These are phyloP conservation scores for Dothiorella sarmentorum DNA, from an alignment of 2,329 filamentous ascomycete genomes.

Conservation along the genomic window DNA sequence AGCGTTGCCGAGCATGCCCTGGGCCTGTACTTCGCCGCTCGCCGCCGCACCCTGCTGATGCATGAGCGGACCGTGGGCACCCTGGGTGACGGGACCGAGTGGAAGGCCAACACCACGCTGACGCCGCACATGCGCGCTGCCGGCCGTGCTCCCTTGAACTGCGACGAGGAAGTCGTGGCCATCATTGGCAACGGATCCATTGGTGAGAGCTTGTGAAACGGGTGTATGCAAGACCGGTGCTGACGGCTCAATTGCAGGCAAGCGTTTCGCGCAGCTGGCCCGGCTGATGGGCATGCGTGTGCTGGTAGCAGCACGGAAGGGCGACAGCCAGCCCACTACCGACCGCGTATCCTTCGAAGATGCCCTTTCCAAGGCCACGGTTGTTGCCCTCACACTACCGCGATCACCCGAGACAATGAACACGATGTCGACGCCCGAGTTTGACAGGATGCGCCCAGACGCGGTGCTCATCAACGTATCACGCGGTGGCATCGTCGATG, in stretches of 20 bases:
- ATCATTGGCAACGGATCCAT: constrained; percentile 51
- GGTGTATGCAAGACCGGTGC: neutral
- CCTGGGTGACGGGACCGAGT: constrained; percentile 5
- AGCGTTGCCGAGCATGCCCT: constrained; percentile 51
- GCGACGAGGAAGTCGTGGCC: constrained; percentile 48
- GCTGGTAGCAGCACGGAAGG: constrained; percentile 47
- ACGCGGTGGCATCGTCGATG: constrained; percentile 51
- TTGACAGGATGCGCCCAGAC: constrained; percentile 44
- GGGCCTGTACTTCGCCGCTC: constrained; percentile 47
- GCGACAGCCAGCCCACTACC: constrained; percentile 20
- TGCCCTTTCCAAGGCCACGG: constrained; percentile 36
- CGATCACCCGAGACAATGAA: constrained; percentile 32
- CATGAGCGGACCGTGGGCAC: constrained; percentile 32
- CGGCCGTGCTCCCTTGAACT: constrained; percentile 41
- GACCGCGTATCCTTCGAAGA: constrained; percentile 37
- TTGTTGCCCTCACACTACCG: constrained; percentile 37
- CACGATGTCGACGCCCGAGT: constrained; percentile 38
- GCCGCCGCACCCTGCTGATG: constrained; percentile 41
- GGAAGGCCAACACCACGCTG: constrained; percentile 30
- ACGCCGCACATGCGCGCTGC: constrained; percentile 24
- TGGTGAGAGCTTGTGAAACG: constrained; percentile 28
- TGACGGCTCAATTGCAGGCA: constrained; percentile 30
- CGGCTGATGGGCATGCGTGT: constrained; percentile 48
- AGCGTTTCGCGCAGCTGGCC: constrained; percentile 45
- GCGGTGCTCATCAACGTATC: constrained; percentile 49